Conservation (phyloP, 1,284 basidiomycete species). For the Fomitopsis palustris region DNA sequence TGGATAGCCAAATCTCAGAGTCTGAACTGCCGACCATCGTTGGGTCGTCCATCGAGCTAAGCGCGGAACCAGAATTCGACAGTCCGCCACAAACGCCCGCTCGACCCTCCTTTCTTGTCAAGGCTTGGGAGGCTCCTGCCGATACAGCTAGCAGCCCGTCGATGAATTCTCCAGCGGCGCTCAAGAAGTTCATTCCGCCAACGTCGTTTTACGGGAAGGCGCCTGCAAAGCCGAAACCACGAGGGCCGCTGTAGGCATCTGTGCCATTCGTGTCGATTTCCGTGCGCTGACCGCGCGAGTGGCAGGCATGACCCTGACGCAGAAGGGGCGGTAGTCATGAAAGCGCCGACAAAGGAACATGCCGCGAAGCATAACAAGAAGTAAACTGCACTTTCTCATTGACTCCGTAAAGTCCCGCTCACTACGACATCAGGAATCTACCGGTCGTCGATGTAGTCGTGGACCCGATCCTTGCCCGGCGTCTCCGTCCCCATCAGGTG, state of each 20-base stretch:
- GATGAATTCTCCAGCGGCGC: constrained; percentile 14
- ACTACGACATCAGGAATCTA: constrained; percentile 38
- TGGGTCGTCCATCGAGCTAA: constrained; percentile 27
- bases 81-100: constrained; percentile 12
- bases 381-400: constrained; percentile 36
- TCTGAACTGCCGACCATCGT: constrained; percentile 48
- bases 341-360: constrained; percentile 68
- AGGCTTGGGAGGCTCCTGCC: constrained; percentile 7
- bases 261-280: not conserved
- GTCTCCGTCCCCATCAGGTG: constrained; percentile 86
- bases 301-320: constrained; percentile 71
- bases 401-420: constrained; percentile 2
- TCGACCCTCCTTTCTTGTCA: constrained; percentile 11
- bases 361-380: constrained; percentile 68
- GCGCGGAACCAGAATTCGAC: constrained; percentile 26
- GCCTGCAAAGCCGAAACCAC: constrained; percentile 38
- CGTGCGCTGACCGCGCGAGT: constrained; percentile 21
- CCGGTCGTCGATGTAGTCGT: constrained; percentile 85
- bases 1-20: constrained; percentile 47
- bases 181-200: constrained; percentile 50
- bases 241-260: constrained; percentile 48
- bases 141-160: constrained; percentile 4
- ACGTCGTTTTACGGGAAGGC: constrained; percentile 54
- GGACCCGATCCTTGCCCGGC: constrained; percentile 81
- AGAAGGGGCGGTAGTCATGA: constrained; percentile 85